Evolutionary conservation across 345 rosid genomes (phyloP).

Genomic region (Stellera chamaejasme): DNA sequence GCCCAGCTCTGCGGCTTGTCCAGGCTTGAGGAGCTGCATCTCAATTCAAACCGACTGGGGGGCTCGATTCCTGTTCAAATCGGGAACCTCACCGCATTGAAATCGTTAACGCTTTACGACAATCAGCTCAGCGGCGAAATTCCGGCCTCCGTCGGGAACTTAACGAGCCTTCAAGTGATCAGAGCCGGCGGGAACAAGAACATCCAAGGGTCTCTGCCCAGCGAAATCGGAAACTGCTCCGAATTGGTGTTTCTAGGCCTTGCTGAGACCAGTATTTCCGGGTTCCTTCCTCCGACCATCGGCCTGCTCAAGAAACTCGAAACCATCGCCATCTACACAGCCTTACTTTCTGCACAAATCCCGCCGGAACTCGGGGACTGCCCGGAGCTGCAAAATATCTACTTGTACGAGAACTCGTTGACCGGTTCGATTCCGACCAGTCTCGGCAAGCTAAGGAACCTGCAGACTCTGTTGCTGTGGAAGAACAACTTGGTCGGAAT

Average conservation of each 20-base stretch:
- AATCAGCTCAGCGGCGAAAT: conserved; percentile 61
- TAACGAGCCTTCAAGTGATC: conserved; percentile 44
- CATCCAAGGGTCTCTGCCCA: conserved; percentile 59
- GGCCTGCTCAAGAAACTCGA: conserved; percentile 60
- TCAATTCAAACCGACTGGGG: conserved; percentile 54
- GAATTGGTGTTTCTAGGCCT: conserved; percentile 53
- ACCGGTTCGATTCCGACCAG: conserved; percentile 59
- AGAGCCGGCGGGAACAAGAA: conserved; percentile 88
- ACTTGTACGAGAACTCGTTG: conserved; percentile 70
- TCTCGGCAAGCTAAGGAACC: conserved; percentile 45
- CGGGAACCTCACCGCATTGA: conserved; percentile 48
- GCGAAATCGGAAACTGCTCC: conserved; percentile 67
- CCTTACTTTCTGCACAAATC: conserved; percentile 66
- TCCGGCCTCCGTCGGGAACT: conserved; percentile 49
- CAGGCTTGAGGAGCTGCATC: conserved; percentile 41
- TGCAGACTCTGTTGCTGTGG: conserved; percentile 59
- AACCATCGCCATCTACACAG: conserved; percentile 68
- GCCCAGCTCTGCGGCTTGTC: conserved; percentile 44
- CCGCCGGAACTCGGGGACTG: conserved; percentile 71
- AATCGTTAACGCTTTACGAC: conserved; percentile 48
- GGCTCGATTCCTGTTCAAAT: conserved; percentile 57
- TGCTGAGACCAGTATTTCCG: conserved; percentile 83
- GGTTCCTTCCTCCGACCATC: conserved; percentile 64
- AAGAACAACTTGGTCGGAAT: conserved; percentile 62
- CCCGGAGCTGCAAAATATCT: conserved; percentile 60